Base-by-base conservation (phyloP, 2,329 filamentous ascomycete species). In the Fusarium caatingaense region DNA sequence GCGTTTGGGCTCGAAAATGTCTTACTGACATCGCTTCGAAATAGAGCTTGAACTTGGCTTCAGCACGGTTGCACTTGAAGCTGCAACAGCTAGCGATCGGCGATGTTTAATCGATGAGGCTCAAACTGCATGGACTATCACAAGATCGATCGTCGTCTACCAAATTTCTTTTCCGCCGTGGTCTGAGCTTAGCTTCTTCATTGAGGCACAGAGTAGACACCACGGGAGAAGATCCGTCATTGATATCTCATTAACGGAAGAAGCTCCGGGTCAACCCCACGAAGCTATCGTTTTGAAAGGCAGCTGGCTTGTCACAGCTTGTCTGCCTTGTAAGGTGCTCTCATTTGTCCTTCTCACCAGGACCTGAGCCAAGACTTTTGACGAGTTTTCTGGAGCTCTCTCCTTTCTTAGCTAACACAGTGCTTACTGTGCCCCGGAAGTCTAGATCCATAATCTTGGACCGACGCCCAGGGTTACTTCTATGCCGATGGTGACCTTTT, bases 401-500 rank as follows among this genome's bases (percentile, higher is more conserved):
- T n/a, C 34, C 34, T 37, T 37, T 37, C 23, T 57, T 49, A 60
- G 37, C 28, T 45, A 49, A 51, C 56, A 71, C 64, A 55, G 68
- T 71, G 59, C 60, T 58, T 51, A 54, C 45, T 37, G 50, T 53
- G 16, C 45, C 45, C 51, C 47, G 48, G 51, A 25, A 23, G 41
- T 11, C 41, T 16, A 44, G 41, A 40, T 28, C 45, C 44, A 44
- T 54, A 51, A 27, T 53, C 54, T 47, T 66, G 56, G 37, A 40
- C 55, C 30, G 34, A 69, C 70, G 28, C 64, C 63, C 51, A 64
- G 50, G 41, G 40, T 64, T 45, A n/a, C 18, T 46, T 57, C 60
- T 67, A 51, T 72, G 57, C 64, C 71, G 63, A 65, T 41, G 54
- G 55, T 59, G 55, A 72, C 66, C 71, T 65, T 51, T 56, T 21